A percentile compares a stretch with the other conserved stretches of the same genome.
phyloP scores from a whole-genome alignment of 1,139 yeast species.

The Hyphopichia burtonii region DNA sequence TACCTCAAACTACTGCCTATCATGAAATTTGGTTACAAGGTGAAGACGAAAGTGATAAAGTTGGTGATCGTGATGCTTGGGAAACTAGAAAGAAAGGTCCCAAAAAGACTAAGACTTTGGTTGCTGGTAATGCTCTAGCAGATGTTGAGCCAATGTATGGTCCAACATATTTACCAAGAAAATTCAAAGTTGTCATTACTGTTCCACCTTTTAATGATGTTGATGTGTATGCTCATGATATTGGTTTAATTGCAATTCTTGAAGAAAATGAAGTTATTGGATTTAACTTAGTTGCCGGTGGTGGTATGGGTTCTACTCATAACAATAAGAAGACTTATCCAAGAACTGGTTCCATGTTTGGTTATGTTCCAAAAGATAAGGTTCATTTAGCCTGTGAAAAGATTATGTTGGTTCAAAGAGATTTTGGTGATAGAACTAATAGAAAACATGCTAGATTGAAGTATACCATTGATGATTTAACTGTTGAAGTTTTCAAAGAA shows the following conservation, averaged over 20 bases:
- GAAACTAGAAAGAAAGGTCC: conserved; percentile 78
- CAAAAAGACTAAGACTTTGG: conserved; percentile 71
- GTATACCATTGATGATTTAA: conserved; percentile 92
- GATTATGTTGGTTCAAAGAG: conserved; percentile 92
- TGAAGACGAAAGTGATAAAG: conserved; percentile 68
- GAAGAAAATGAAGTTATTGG: conserved; percentile 68
- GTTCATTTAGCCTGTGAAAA: conserved; percentile 82
- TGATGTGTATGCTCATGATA: conserved; percentile 93
- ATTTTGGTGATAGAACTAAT: conserved; percentile 90
- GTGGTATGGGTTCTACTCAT: conserved; percentile 99
- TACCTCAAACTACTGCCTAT: conserved; percentile 92
- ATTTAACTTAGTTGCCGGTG: conserved; percentile 89
- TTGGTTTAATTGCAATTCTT: conserved; percentile 88
- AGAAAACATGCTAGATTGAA: conserved; percentile 98
- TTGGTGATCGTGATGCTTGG: conserved; percentile 69
- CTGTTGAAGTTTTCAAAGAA: conserved; percentile 73
- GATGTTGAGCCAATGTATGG: conserved; percentile 90
- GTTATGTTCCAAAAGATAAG: conserved; percentile 68
- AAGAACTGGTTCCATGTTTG: conserved; percentile 85
- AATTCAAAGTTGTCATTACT: conserved; percentile 91
- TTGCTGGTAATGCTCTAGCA: conserved; percentile 83
- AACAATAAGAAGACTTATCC: conserved; percentile 97
- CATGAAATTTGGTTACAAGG: conserved; percentile 97
- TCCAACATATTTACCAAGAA: conserved; percentile 87
- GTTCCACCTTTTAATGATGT: conserved; percentile 97